Conservation (phyloP, 305 asterid genomes). For the Fraxinus albicans region DNA sequence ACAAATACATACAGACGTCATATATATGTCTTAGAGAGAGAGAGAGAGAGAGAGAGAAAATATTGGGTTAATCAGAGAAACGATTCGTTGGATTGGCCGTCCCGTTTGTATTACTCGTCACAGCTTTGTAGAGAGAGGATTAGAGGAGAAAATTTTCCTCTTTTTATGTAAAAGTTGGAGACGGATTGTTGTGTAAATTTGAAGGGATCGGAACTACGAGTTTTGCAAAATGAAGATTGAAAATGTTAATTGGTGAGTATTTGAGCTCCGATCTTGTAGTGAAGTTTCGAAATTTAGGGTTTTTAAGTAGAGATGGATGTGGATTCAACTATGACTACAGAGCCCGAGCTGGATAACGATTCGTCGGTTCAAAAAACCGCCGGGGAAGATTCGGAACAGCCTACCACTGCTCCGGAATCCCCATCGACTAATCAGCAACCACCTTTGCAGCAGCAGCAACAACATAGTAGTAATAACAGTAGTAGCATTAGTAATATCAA, state of each 20-base stretch:
- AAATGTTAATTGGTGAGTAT: constrained; percentile 48
- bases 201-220: constrained; percentile 47
- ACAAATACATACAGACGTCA: not conserved
- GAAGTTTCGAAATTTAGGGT: constrained; percentile 50
- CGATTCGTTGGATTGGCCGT: constrained; percentile 38
- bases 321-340: constrained; percentile 80
- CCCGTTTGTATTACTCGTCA: constrained; percentile 25
- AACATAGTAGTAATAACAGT: constrained; percentile 30
- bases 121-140: constrained; percentile 20
- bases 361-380: constrained; percentile 20
- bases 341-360: constrained; percentile 61
- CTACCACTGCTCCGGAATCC: constrained; percentile 43
- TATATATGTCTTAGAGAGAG: too few relatives aligned
- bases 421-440: constrained; percentile 38
- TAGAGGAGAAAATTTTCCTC: not conserved
- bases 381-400: constrained; percentile 37
- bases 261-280: constrained; percentile 60
- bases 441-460: constrained; percentile 38
- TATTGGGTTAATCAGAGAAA: constrained; percentile 32
- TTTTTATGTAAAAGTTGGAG: not conserved
- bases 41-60: not conserved
- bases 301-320: constrained; percentile 65
- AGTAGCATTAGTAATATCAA: constrained; percentile 30
- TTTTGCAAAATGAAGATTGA: constrained; percentile 35
- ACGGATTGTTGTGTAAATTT: not conserved